phyloP scores from a whole-genome alignment of 129 eudicot genomes.

The Escallonia rubra region DNA sequence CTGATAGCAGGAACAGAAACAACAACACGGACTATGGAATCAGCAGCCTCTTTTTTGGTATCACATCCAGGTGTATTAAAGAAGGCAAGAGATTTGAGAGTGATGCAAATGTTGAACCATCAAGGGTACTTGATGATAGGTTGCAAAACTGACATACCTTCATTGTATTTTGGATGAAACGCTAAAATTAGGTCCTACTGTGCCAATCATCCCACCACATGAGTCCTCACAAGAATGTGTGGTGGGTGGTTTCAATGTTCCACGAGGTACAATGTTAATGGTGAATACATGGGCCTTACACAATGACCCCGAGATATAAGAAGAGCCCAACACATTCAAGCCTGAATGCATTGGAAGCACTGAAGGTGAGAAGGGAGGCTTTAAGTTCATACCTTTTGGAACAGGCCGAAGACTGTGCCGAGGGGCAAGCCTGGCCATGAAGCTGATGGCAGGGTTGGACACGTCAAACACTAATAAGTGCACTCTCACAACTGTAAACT shows the following conservation, averaged over 20 bases:
- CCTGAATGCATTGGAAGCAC: constrained; percentile 32
- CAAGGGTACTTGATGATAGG: neutral
- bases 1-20: constrained; percentile 17
- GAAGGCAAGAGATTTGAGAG: constrained; percentile 1
- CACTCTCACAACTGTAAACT: neutral
- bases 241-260: constrained; percentile 23
- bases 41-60: constrained; percentile 18
- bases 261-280: constrained; percentile 25
- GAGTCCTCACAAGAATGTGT: constrained; percentile 26
- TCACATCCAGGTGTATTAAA: constrained; percentile 7
- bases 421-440: constrained; percentile 19
- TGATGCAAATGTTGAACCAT: neutral
- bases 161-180: constrained; percentile 32
- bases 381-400: constrained; percentile 27
- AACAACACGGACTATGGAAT: constrained; percentile 6
- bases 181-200: constrained; percentile 30
- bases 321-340: constrained; percentile 22
- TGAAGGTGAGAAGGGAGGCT: constrained; percentile 10
- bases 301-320: constrained; percentile 37
- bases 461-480: neutral
- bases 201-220: constrained; percentile 33
- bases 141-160: constrained; percentile 28
- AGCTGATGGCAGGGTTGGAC: constrained; percentile 5
- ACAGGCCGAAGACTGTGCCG: constrained; percentile 35
- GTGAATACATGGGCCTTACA: constrained; percentile 41